phyloP scores from a whole-genome alignment of 495 filamentous ascomycete species.

The Daldinia caldariorum region DNA sequence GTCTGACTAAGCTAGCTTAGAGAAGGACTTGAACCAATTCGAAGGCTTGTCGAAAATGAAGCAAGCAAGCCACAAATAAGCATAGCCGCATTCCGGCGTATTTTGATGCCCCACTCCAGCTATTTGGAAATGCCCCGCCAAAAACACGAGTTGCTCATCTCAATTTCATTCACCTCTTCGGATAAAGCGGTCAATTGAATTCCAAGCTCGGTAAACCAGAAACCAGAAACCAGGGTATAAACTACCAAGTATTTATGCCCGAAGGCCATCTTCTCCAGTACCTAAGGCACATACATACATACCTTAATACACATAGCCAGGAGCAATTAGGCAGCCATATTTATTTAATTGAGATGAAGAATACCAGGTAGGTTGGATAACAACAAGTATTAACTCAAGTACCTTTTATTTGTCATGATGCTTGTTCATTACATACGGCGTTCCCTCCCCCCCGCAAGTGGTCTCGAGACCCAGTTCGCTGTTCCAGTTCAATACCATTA shows the following conservation, averaged over 20 bases:
- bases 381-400: neutral
- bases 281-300: too few species aligned
- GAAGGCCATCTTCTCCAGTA: too few species aligned
- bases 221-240: neutral
- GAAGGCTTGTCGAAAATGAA: constrained; percentile 19
- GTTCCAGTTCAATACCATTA: constrained; percentile 4
- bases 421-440: constrained; percentile 25
- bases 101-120: too few species aligned
- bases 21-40: constrained; percentile 17
- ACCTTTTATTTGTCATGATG: neutral
- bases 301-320: too few species aligned
- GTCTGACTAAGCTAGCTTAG: constrained; percentile 13
- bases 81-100: constrained; percentile 22
- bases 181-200: constrained; percentile 33
- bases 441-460: neutral
- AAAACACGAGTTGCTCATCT: constrained; percentile 23
- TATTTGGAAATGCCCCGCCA: constrained; percentile 16
- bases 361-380: too few species aligned
- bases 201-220: constrained; percentile 23
- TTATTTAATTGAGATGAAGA: too few species aligned
- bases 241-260: too few species aligned
- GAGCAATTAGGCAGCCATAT: too few species aligned
- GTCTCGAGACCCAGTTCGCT: constrained; percentile 8
- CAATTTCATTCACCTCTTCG: constrained; percentile 27
- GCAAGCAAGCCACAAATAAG: constrained; percentile 20